phyloP scores from a whole-genome alignment of 2,329 filamentous ascomycete genomes.

The Aspergillus hiratsukae region DNA sequence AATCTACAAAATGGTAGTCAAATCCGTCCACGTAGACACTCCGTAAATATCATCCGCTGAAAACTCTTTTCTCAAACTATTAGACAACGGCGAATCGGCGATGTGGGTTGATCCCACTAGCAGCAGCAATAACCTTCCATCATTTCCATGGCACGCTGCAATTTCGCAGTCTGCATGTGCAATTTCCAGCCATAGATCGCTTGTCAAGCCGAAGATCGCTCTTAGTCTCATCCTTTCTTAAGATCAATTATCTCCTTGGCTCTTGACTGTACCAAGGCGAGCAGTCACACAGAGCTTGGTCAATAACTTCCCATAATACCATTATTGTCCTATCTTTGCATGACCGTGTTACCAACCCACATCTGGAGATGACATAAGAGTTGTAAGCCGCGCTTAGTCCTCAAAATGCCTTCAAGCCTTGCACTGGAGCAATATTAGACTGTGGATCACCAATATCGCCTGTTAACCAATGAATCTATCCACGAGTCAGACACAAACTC shows the following conservation, averaged over 20 bases:
- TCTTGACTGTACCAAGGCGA: neutral
- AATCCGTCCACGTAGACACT: neutral
- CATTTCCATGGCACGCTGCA: neutral
- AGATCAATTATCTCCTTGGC: neutral
- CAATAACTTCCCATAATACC: no score
- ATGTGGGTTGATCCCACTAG: neutral
- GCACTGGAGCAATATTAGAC: neutral
- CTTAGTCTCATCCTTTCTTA: neutral
- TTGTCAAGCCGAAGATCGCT: neutral
- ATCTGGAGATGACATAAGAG: neutral
- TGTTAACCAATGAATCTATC: neutral
- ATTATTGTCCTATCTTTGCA: neutral
- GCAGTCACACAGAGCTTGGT: neutral
- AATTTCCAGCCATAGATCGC: neutral
- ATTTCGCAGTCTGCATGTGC: neutral
- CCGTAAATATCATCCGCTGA: neutral
- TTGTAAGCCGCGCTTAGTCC: neutral
- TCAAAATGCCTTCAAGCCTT: neutral
- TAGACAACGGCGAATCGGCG: neutral
- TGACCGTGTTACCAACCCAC: neutral
- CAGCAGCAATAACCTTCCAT: neutral
- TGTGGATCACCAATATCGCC: neutral
- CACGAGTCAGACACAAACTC: neutral
- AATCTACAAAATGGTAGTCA: neutral
- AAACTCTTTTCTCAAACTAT: neutral